A percentile compares a stretch with the other conserved stretches of the same genome.
Conservation (phyloP, 1,284 basidiomycete species). For the Ceratobasidium sp. region DNA sequence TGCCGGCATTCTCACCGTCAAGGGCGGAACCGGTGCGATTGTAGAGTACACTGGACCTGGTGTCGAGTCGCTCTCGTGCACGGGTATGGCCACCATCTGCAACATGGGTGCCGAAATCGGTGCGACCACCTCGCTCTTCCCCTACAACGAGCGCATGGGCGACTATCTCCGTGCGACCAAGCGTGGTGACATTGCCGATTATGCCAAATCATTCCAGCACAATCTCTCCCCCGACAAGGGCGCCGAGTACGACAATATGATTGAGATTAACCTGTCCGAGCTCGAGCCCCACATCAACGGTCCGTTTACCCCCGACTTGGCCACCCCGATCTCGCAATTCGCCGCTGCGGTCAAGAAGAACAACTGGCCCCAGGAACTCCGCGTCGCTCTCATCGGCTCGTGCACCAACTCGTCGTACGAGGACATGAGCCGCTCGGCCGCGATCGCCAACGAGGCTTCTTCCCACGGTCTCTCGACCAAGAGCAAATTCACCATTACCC, state of each 20-base stretch:
- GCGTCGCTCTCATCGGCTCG: slow-evolving; percentile 96
- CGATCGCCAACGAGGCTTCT: slow-evolving; percentile 89
- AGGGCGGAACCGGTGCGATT: slow-evolving; percentile 96
- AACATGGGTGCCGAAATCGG: slow-evolving; percentile 99
- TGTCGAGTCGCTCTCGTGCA: slow-evolving; percentile 95
- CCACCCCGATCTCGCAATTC: slow-evolving; percentile 96
- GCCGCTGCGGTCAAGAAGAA: slow-evolving; percentile 92
- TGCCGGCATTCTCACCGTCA: slow-evolving; percentile 95
- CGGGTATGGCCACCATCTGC: slow-evolving; percentile 99
- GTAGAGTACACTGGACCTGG: slow-evolving; percentile 94
- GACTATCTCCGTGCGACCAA: slow-evolving; percentile 94
- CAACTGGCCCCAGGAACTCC: slow-evolving; percentile 95
- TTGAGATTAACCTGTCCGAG: slow-evolving; percentile 94
- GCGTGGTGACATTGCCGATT: slow-evolving; percentile 86
- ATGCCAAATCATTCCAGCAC: slow-evolving; percentile 89
- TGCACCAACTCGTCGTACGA: slow-evolving; percentile 99
- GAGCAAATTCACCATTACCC: slow-evolving; percentile 97
- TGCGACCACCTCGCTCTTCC: slow-evolving; percentile 98
- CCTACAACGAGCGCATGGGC: slow-evolving; percentile 95
- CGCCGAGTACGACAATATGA: slow-evolving; percentile 93
- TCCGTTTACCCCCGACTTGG: slow-evolving; percentile 95
- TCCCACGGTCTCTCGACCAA: slow-evolving; percentile 88
- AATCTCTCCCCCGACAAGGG: slow-evolving; percentile 90
- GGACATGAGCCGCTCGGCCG: slow-evolving; percentile 98
- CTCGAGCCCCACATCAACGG: slow-evolving; percentile 99